Evolutionary conservation across 129 eudicot genomes (phyloP).

Genomic region (Centrapalus pauciflorus): DNA sequence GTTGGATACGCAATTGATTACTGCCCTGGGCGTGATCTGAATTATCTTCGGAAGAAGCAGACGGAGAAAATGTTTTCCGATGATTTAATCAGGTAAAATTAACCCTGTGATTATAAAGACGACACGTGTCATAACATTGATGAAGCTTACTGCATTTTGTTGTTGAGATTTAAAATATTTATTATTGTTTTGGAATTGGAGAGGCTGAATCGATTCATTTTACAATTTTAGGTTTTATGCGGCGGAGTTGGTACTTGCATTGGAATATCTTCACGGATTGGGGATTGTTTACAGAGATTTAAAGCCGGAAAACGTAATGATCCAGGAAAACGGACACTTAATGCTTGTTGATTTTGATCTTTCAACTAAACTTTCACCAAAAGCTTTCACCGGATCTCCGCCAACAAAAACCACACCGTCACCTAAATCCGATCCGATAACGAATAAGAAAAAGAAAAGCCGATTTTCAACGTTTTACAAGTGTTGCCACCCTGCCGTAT

Average conservation of each 20-base stretch:
- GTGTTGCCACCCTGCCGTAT: constrained; percentile 34
- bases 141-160: neutral
- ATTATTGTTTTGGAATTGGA: neutral
- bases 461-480: constrained; percentile 1
- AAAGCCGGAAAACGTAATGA: constrained; percentile 83
- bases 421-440: neutral
- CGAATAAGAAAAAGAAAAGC: constrained; percentile 32
- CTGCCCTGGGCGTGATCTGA: constrained; percentile 82
- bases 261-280: constrained; percentile 73
- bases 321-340: constrained; percentile 81
- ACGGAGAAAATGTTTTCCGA: constrained; percentile 92
- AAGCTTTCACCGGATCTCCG: constrained; percentile 23
- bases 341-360: constrained; percentile 95
- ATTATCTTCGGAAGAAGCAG: constrained; percentile 53
- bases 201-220: neutral
- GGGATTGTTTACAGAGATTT: constrained; percentile 91
- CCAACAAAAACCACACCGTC: neutral
- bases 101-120: neutral
- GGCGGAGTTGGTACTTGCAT: constrained; percentile 81
- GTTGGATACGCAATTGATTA: constrained; percentile 92
- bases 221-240: constrained; percentile 62
- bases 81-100: constrained; percentile 70
- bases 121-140: neutral
- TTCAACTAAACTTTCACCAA: constrained; percentile 74
- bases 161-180: neutral